phyloP scores from a whole-genome alignment of 371 early-diverging fungal species.

The Saksenaea vasiformis region DNA sequence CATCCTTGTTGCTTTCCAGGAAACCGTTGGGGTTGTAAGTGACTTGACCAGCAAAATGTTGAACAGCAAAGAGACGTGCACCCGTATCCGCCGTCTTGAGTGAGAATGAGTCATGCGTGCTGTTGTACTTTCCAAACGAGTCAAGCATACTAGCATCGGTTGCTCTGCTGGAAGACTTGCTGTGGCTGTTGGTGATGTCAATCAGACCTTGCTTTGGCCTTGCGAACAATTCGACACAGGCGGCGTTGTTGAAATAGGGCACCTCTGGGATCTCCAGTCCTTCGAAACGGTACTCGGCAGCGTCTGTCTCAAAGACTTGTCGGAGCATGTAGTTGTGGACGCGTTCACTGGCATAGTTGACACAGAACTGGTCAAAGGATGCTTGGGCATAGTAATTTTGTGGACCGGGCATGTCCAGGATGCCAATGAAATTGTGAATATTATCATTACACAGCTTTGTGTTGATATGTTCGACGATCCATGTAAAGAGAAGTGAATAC shows the following conservation, averaged over 20 bases:
- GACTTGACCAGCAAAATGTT: constrained; percentile 81
- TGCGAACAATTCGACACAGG: constrained; percentile 54
- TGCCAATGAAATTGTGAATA: constrained; percentile 70
- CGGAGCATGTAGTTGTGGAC: constrained; percentile 68
- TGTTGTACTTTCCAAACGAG: constrained; percentile 43
- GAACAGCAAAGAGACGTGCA: constrained; percentile 64
- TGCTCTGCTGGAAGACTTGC: constrained; percentile 33
- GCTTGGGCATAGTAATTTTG: constrained; percentile 33
- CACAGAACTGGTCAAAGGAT: constrained; percentile 74
- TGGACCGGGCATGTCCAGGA: constrained; percentile 72
- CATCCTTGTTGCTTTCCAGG: constrained; percentile 70
- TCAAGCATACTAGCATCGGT: constrained; percentile 42
- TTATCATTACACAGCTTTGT: constrained; percentile 69
- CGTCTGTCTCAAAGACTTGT: constrained; percentile 67
- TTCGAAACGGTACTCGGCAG: constrained; percentile 52
- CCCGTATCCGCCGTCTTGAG: constrained; percentile 40
- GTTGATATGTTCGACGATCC: constrained; percentile 91
- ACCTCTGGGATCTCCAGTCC: constrained; percentile 56
- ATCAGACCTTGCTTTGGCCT: constrained; percentile 56
- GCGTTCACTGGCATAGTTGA: constrained; percentile 87
- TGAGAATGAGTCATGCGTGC: constrained; percentile 49
- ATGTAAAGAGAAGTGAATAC: constrained; percentile 83
- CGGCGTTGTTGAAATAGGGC: constrained; percentile 53
- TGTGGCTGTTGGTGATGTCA: constrained; percentile 57
- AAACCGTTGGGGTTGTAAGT: constrained; percentile 78